Evolutionary conservation across 2,329 filamentous ascomycete genomes (phyloP).

Genomic region (Balansia obtecta): DNA sequence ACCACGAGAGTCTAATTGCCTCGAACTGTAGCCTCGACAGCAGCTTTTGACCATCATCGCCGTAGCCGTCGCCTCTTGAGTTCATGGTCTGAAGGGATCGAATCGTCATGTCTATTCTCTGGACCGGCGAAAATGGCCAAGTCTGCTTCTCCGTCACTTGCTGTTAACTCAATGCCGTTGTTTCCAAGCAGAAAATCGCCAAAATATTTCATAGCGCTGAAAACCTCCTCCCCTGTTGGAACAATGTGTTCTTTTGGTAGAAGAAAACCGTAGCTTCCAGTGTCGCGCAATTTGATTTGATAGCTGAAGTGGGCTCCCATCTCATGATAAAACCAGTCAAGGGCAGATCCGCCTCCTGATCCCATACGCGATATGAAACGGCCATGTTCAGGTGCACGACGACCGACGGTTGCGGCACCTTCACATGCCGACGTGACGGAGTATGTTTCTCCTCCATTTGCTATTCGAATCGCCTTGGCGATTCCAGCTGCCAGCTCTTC

Average conservation of each 20-base stretch:
- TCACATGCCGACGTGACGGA: conserved; percentile 77
- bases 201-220: conserved; percentile 72
- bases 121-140: conserved; percentile 7
- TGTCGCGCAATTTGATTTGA: conserved; percentile 88
- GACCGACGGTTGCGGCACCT: conserved; percentile 43
- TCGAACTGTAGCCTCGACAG: not conserved
- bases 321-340: conserved; percentile 94
- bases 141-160: conserved; percentile 12
- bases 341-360: conserved; percentile 67
- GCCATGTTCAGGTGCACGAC: conserved; percentile 12
- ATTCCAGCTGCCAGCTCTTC: conserved; percentile 82
- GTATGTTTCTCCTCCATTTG: conserved; percentile 63
- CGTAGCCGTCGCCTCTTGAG: conserved; percentile 18
- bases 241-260: conserved; percentile 78
- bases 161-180: conserved; percentile 46
- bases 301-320: conserved; percentile 73
- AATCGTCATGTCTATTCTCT: conserved; percentile 6
- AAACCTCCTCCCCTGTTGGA: conserved; percentile 78
- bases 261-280: conserved; percentile 87
- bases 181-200: conserved; percentile 66
- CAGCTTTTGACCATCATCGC: conserved; percentile 10
- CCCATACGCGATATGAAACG: conserved; percentile 42
- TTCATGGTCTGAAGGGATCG: conserved; percentile 14
- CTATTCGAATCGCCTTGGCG: conserved; percentile 76
- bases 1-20: not conserved